A percentile compares a stretch with the other conserved stretches of the same genome.
These are phyloP conservation scores for Exophiala dermatitidis DNA, from an alignment of 2,329 filamentous ascomycete genomes.

Conservation along the genomic window DNA sequence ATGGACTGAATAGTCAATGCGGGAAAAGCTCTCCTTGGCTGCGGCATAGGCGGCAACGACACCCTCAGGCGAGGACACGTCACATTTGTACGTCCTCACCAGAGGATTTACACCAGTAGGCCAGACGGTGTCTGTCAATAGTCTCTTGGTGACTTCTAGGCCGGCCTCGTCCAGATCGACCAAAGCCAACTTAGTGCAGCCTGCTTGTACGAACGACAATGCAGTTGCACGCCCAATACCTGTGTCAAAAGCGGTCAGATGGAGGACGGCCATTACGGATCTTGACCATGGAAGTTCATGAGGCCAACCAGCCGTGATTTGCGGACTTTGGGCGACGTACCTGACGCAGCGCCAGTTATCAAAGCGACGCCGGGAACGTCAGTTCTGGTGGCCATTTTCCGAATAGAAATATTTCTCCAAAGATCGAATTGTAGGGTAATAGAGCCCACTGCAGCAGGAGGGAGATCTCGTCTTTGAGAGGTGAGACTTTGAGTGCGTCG, in stretches of 20 bases:
- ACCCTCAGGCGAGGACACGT: constrained; percentile 45
- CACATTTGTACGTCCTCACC: constrained; percentile 32
- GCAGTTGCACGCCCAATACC: constrained; percentile 81
- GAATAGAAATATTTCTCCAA: background rate
- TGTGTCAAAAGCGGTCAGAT: constrained; percentile 42
- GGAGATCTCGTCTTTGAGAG: background rate
- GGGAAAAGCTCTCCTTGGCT: constrained; percentile 34
- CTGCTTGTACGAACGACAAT: constrained; percentile 68
- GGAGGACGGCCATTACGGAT: too few species aligned
- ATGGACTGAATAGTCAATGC: constrained; percentile 52
- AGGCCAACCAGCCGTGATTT: too few species aligned
- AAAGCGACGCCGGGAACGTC: constrained; percentile 14
- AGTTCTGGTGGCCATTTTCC: constrained; percentile 6
- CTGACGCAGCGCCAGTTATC: constrained; percentile 11
- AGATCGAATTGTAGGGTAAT: background rate
- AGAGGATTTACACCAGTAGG: constrained; percentile 30
- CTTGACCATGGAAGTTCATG: background rate
- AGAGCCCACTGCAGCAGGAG: background rate
- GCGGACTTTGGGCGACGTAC: background rate
- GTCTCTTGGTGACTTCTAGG: constrained; percentile 5
- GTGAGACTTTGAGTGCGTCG: background rate
- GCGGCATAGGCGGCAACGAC: constrained; percentile 35
- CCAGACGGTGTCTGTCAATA: constrained; percentile 26
- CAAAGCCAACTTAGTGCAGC: constrained; percentile 41
- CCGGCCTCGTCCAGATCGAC: constrained; percentile 13